phyloP scores from a whole-genome alignment of 202 grass and related monocot species.

The Digitaria exilis region DNA sequence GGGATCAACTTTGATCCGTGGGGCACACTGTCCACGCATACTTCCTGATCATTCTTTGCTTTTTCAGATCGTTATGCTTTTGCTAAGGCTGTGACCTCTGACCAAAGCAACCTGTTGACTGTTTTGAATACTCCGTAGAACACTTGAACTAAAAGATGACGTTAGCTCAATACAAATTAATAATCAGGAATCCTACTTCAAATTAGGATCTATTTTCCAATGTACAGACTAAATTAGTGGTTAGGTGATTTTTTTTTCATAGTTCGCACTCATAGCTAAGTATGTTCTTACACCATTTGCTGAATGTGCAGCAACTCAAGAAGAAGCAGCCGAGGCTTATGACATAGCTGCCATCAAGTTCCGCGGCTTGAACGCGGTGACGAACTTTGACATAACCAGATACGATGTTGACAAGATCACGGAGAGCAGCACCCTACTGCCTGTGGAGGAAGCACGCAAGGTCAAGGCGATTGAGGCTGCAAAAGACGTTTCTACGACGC shows the following conservation, averaged over 20 bases:
- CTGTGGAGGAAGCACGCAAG: slow-evolving; percentile 71
- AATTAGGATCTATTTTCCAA: slow-evolving; percentile 20
- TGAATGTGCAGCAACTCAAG: slow-evolving; percentile 66
- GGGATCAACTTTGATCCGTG: slow-evolving; percentile 34
- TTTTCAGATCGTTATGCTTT: slow-evolving; percentile 62
- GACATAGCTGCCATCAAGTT: slow-evolving; percentile 98
- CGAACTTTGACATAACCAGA: slow-evolving; percentile 93
- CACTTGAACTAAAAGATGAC: slow-evolving; percentile 37
- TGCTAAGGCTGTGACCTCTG: slow-evolving; percentile 76
- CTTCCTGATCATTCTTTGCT: slow-evolving; percentile 68
- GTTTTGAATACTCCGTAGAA: slow-evolving; percentile 44
- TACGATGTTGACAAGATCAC: slow-evolving; percentile 81
- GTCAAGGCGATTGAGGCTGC: slow-evolving; percentile 43
- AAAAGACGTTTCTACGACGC: neutral
- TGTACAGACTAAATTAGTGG: neutral
- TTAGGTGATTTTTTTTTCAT: neutral
- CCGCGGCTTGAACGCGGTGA: slow-evolving; percentile 83
- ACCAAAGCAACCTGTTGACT: slow-evolving; percentile 71
- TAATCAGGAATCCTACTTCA: slow-evolving; percentile 37
- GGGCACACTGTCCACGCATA: slow-evolving; percentile 19
- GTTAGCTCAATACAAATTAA: slow-evolving; percentile 28
- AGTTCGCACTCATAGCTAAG: neutral
- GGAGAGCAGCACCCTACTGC: slow-evolving; percentile 72
- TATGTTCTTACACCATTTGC: neutral
- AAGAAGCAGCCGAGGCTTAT: slow-evolving; percentile 98